These are phyloP conservation scores for Umbilicaria muhlenbergii DNA, from an alignment of 495 filamentous ascomycete species.

Conservation along the genomic window DNA sequence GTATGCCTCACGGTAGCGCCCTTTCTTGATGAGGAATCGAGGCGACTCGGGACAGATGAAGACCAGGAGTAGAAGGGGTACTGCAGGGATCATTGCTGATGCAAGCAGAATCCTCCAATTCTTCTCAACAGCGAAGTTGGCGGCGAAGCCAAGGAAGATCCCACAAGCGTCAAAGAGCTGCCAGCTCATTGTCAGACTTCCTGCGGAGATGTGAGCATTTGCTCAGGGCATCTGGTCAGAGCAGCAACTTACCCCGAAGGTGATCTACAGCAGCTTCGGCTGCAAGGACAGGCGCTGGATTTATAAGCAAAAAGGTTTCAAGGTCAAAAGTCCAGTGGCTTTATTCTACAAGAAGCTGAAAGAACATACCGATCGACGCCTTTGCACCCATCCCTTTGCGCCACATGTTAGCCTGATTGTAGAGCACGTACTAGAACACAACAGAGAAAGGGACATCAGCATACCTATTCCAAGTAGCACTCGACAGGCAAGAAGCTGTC, in stretches of 20 bases:
- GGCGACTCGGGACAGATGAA: slow-evolving; percentile 8
- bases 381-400: slow-evolving; percentile 14
- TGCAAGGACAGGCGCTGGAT: slow-evolving; percentile 1
- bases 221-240: background rate
- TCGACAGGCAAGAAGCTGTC: slow-evolving; percentile 6
- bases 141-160: slow-evolving; percentile 6
- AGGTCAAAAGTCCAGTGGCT: background rate
- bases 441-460: no score
- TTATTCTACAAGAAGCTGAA: slow-evolving; percentile 1
- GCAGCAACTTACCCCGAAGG: slow-evolving; percentile 7
- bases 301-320: background rate
- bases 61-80: slow-evolving; percentile 6
- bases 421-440: background rate
- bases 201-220: slow-evolving; percentile 4
- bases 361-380: no score
- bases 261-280: slow-evolving; percentile 7
- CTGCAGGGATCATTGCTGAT: slow-evolving; percentile 7
- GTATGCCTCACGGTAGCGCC: slow-evolving; percentile 6
- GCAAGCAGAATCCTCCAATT: slow-evolving; percentile 7
- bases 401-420: background rate
- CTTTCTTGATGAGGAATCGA: slow-evolving; percentile 8
- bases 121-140: background rate
- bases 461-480: no score
- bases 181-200: background rate
- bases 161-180: background rate